A percentile compares a stretch with the other conserved stretches of the same genome.
Conservation (phyloP, 345 rosid genomes). For the Salix viminalis region DNA sequence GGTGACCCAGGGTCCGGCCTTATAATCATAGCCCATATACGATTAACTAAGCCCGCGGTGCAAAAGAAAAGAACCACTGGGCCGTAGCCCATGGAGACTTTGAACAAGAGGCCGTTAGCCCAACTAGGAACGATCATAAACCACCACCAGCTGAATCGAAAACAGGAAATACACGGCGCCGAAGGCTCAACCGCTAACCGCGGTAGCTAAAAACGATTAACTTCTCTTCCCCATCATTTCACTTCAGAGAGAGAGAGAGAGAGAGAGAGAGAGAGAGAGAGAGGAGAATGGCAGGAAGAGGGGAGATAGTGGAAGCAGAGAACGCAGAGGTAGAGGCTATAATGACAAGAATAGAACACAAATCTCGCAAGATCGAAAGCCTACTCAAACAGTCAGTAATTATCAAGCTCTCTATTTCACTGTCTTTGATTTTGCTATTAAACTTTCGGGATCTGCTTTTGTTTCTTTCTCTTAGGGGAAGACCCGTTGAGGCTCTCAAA, state of each 20-base stretch:
- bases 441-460: background rate
- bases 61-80: background rate
- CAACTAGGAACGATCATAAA: background rate
- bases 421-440: background rate
- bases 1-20: no score
- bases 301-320: constrained; percentile 67
- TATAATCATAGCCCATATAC: no score
- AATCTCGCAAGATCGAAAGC: constrained; percentile 85
- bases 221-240: background rate
- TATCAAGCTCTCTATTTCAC: background rate
- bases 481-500: constrained; percentile 76
- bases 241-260: background rate
- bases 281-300: constrained; percentile 41
- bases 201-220: background rate
- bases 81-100: background rate
- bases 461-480: constrained; percentile 22
- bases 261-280: background rate
- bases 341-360: constrained; percentile 84
- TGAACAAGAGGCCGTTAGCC: background rate
- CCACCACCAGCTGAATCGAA: background rate
- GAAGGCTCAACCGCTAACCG: background rate
- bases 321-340: constrained; percentile 93
- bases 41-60: no score
- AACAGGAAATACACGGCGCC: background rate
- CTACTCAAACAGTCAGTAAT: constrained; percentile 64